Evolutionary conservation across 148 eudicot species (phyloP).

Genomic region (Rhododendron williamsianum): DNA sequence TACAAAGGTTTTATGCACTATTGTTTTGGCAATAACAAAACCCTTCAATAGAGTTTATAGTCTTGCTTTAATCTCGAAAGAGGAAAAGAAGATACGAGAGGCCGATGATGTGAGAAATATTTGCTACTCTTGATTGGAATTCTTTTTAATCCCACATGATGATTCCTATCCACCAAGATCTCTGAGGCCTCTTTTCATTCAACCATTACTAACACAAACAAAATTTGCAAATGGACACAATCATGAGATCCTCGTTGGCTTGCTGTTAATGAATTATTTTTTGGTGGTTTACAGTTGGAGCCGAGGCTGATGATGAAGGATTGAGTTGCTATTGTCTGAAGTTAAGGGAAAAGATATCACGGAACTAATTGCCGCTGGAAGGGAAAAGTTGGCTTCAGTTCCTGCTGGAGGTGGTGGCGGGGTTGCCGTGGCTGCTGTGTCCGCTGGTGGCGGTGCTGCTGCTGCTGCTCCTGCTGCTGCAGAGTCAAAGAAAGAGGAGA

Average conservation of each 20-base stretch:
- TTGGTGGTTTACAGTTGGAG: slow-evolving; percentile 48
- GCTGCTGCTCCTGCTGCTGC: slow-evolving; percentile 56
- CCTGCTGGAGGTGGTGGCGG: slow-evolving; percentile 79
- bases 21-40: too few relatives aligned
- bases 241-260: background rate
- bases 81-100: background rate
- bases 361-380: slow-evolving; percentile 69
- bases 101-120: background rate
- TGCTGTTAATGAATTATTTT: background rate
- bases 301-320: slow-evolving; percentile 65
- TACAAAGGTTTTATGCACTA: too few relatives aligned
- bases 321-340: slow-evolving; percentile 56
- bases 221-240: background rate
- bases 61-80: background rate
- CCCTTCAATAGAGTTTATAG: background rate
- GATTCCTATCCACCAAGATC: background rate
- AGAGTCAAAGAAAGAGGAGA: slow-evolving; percentile 76
- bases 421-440: slow-evolving; percentile 48
- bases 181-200: background rate
- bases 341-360: slow-evolving; percentile 62
- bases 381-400: slow-evolving; percentile 84
- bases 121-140: slow-evolving; percentile 5
- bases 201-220: background rate
- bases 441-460: slow-evolving; percentile 43
- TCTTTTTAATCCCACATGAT: background rate